phyloP scores from a whole-genome alignment of 768 basidiomycete genomes.

The Russula abietina region DNA sequence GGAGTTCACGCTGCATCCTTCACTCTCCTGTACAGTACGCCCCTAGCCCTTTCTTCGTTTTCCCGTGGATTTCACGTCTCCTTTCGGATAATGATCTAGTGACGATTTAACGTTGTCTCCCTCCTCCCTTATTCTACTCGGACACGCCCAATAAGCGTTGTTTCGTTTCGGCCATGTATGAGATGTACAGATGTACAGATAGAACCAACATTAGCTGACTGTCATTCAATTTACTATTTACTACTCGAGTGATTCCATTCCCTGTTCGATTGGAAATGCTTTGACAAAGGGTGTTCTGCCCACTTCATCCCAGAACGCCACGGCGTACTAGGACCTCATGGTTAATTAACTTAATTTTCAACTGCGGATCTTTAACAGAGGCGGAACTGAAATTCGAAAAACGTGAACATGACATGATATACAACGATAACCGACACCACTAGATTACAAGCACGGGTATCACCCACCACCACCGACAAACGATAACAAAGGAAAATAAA shows the following conservation, averaged over 20 bases:
- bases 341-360: neutral
- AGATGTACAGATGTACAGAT: slow-evolving; percentile 21
- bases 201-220: slow-evolving; percentile 11
- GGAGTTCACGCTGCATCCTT: neutral
- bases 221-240: neutral
- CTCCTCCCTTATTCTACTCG: neutral
- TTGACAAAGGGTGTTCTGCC: neutral
- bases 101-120: neutral
- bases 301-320: neutral
- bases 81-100: slow-evolving; percentile 15
- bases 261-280: neutral
- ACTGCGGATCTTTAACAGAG: neutral
- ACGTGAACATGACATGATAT: neutral
- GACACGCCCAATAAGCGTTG: slow-evolving; percentile 1
- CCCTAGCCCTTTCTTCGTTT: neutral
- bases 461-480: neutral
- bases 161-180: slow-evolving; percentile 5
- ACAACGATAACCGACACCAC: neutral
- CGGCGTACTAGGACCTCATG: neutral
- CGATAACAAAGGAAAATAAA: neutral
- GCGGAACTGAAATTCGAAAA: neutral
- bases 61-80: neutral
- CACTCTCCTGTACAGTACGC: neutral
- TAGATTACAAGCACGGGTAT: neutral
- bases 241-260: neutral